Evolutionary conservation across 179 eudicot species (phyloP), one percentile per base, ranked within the genome.

Genomic region (Actinidia arguta): DNA sequence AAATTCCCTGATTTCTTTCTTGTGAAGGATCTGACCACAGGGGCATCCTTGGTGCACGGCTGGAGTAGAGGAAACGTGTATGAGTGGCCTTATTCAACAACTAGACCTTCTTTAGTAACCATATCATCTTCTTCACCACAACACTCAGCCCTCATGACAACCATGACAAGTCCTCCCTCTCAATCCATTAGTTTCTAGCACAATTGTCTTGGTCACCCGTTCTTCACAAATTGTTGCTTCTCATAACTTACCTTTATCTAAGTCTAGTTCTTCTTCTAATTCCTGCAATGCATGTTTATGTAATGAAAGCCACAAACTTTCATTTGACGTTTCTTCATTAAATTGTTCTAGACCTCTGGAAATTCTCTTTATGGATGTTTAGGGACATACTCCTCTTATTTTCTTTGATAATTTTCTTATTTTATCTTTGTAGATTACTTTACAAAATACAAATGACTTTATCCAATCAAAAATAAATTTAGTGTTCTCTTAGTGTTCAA

Each of bases 391-490:
- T 1, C 31, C 78, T 12, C 82, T 71, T 3, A 25, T 69, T 9
- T 31, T 2, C 1, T 72, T 78, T 14, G 31, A 46, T 3, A 73
- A 78, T 68, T 64, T 77, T 7, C 27, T 25, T 78, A 77, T 59
- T 31, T 83, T 0, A 47, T 52, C 25, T 56, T 77, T 42, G 85
- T 83, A 1, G 64, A 83, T 78, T 55, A 77, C 18, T 25, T 56
- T 36, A 72, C 4, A 72, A 55, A 31, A 31, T 83, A 69, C 72
- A 47, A 63, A 24, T 78, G 78, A 78, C 18, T 83, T 8, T 83
- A 56, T 71, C 66, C 64, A 9, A 44, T 81, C 66, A 31, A 4
- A 42, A 20, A 27, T 13, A 82, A 82, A 66, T n/a, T n/a, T n/a
- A n/a, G n/a, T n/a, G n/a, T n/a, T n/a, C n/a, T n/a, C n/a, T n/a